These are phyloP conservation scores for Chaetomidium leptoderma DNA, from an alignment of 495 filamentous ascomycete species.

Conservation along the genomic window DNA sequence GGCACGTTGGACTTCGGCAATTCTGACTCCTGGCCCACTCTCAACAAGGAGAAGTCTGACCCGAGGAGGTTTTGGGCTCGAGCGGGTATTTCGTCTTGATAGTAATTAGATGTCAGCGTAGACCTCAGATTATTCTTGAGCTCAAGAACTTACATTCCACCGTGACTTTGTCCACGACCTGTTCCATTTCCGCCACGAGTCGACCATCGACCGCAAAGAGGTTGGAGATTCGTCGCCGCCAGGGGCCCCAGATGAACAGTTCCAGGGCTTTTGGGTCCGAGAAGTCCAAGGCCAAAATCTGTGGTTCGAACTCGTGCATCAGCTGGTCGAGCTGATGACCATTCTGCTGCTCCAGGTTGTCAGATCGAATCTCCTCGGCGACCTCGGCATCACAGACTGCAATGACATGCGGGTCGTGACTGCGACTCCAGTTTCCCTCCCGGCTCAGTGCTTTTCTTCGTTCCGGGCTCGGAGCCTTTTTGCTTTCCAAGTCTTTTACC, in stretches of 20 bases:
- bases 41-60: background rate
- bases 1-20: no score
- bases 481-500: no score
- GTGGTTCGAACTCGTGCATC: background rate
- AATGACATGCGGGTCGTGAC: background rate
- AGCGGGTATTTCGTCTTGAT: background rate
- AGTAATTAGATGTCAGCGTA: no score
- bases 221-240: background rate
- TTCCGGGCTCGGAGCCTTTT: background rate
- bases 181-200: background rate
- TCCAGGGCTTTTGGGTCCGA: background rate
- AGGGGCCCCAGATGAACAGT: background rate
- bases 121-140: no score
- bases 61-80: background rate
- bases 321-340: background rate
- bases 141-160: no score
- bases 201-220: background rate
- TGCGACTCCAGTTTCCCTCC: background rate
- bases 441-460: background rate
- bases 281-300: background rate
- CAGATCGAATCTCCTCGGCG: background rate
- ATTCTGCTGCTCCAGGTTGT: background rate
- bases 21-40: no score
- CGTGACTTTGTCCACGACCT: background rate
- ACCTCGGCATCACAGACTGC: background rate